Evolutionary conservation across 139 green algal genomes (phyloP).

Genomic region (Chlorella ohadii): DNA sequence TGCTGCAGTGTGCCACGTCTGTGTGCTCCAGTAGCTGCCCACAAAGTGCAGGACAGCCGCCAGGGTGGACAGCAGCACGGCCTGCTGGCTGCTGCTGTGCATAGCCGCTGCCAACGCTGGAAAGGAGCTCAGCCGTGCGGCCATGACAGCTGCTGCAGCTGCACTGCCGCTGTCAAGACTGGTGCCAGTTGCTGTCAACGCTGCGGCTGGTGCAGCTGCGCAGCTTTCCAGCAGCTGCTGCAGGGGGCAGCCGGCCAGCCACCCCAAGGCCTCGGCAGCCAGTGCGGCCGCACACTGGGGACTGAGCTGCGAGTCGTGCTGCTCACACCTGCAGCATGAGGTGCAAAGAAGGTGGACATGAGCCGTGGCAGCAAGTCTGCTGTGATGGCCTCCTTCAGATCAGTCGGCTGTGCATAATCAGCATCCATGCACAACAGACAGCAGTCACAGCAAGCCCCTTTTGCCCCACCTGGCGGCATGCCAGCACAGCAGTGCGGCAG

Average conservation of each 20-base stretch:
- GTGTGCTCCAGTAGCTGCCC: conserved; percentile 52
- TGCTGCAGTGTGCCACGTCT: conserved; percentile 13
- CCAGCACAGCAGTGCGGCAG: conserved; percentile 42
- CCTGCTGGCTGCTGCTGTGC: not conserved
- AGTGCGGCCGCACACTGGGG: conserved; percentile 14
- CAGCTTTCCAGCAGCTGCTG: not conserved
- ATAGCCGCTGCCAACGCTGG: conserved; percentile 37
- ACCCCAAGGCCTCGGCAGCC: not conserved
- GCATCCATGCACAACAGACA: too few relatives aligned
- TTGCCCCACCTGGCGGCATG: conserved; percentile 38
- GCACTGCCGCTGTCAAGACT: not conserved
- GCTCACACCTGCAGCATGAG: not conserved
- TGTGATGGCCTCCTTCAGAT: too few relatives aligned
- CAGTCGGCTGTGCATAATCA: too few relatives aligned
- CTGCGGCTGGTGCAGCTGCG: not conserved
- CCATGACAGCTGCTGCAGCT: conserved; percentile 7
- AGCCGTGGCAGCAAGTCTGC: too few relatives aligned
- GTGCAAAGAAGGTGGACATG: too few relatives aligned
- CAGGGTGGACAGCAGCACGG: conserved; percentile 26
- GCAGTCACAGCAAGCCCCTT: too few relatives aligned
- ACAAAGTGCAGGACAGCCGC: conserved; percentile 48
- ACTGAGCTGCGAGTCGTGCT: conserved; percentile 5
- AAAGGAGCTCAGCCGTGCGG: not conserved
- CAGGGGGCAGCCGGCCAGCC: conserved; percentile 23
- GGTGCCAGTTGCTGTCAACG: not conserved